phyloP scores from a whole-genome alignment of 345 rosid species.

The Trapa bicornis region DNA sequence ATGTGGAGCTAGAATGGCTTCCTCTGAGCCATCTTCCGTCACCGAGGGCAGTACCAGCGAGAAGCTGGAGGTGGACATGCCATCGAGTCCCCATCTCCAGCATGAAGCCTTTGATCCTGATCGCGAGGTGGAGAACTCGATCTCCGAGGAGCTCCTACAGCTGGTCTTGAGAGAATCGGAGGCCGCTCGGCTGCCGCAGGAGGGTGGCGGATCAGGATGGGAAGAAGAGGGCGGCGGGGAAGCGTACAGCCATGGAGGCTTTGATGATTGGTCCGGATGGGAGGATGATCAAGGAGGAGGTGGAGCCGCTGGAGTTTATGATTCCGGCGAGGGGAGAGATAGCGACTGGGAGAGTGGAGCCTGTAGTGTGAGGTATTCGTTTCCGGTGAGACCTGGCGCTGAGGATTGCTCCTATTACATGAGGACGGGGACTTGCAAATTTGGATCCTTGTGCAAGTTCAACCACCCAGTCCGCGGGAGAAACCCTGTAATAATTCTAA shows the following conservation, averaged over 20 bases:
- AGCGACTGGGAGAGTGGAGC: conserved; percentile 10
- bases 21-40: background rate
- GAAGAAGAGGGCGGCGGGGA: background rate
- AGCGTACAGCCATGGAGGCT: background rate
- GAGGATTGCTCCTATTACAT: conserved; percentile 78
- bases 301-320: background rate
- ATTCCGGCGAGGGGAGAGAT: conserved; percentile 3
- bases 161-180: conserved; percentile 21
- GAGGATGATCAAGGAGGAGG: conserved; percentile 7
- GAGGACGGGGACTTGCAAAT: conserved; percentile 77
- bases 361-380: conserved; percentile 15
- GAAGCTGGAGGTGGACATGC: background rate
- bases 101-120: conserved; percentile 25
- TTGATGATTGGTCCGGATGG: background rate
- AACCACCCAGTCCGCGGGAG: conserved; percentile 59
- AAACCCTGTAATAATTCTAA: conserved; percentile 30
- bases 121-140: conserved; percentile 13
- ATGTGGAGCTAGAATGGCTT: background rate
- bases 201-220: background rate
- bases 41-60: background rate
- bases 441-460: conserved; percentile 74
- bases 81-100: conserved; percentile 16
- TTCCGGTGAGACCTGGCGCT: conserved; percentile 70
- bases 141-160: conserved; percentile 16
- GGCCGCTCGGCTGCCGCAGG: background rate